Conservation (phyloP, 257 asterid species). For the Penstemon eatonii region DNA sequence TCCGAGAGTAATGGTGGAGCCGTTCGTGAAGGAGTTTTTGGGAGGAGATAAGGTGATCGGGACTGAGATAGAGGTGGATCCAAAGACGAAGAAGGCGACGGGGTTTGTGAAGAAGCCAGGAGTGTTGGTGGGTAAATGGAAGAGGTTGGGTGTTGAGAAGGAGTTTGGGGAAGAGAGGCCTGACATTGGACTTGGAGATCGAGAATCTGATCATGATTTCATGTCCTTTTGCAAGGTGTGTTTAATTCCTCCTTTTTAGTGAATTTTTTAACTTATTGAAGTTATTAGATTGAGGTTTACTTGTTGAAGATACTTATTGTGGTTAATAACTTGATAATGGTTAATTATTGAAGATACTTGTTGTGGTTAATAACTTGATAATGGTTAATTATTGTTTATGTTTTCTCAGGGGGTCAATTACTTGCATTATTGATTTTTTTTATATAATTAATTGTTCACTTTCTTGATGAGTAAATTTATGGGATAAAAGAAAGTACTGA, state of each 20-base stretch:
- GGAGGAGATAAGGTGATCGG: conserved; percentile 95
- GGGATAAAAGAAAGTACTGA: not conserved
- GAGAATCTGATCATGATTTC: conserved; percentile 91
- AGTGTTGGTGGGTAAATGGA: conserved; percentile 89
- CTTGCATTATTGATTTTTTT: too few relatives aligned
- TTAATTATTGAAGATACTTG: not conserved
- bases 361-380: not conserved
- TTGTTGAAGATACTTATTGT: not conserved
- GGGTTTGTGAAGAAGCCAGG: conserved; percentile 88
- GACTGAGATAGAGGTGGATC: conserved; percentile 93
- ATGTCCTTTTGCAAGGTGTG: conserved; percentile 95
- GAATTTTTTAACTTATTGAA: too few relatives aligned
- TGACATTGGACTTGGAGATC: conserved; percentile 86
- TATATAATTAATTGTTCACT: too few relatives aligned
- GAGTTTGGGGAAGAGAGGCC: conserved; percentile 88
- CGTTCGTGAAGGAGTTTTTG: conserved; percentile 83
- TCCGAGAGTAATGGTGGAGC: conserved; percentile 95
- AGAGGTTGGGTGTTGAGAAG: conserved; percentile 60
- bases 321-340: not conserved
- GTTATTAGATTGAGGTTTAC: not conserved
- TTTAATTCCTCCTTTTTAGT: not conserved
- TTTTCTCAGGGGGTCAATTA: too few relatives aligned
- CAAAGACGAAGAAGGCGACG: conserved; percentile 83
- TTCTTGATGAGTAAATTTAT: too few relatives aligned
- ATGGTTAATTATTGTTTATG: not conserved